Evolutionary conservation across 2,329 filamentous ascomycete species (phyloP), one percentile per base, ranked within the genome.

Genomic region (Fusarium sp.): DNA sequence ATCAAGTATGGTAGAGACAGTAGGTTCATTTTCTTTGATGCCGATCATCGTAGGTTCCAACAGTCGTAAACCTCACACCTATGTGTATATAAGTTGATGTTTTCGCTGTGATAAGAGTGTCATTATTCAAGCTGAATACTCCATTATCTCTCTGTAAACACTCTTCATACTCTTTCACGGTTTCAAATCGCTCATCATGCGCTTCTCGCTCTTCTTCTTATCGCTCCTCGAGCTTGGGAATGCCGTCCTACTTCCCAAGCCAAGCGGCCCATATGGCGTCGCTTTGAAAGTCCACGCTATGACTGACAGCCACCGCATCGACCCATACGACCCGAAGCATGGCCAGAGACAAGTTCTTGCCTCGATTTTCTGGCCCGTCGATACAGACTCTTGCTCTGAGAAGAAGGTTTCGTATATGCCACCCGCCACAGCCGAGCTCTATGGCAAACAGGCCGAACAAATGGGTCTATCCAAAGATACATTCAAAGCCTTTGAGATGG

Each of bases 391-490:
- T 3, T 80, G 77, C 38, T 55, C 53, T 1, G 45, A 28, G 5
- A 24, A 64, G 15, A 60, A 21, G 0, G 57, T 75, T 0, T 66
- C 77, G 3, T 81, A 81, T 66, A 80, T 81, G 79, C 74, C 78
- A 0, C 76, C 78, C 0, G 62, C 63, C 0, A 76, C 79, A 0
- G 78, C 79, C 0, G 65, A 71, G 5, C 63, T 49, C 0, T 80
- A 80, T 26, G 77, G 76, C 2, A 33, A 61, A 5, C 62, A 71
- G 21, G 78, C 71, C 1, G 62, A 62, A 6, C 49, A 63, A 7
- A 7, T 75, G 7, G 79, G 79, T 7, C 60, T 81, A 5, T 71
- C 78, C 2, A 75, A 76, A 4, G 72, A 74, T 6, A 76, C 78
- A 0, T 80, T 79, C 44, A 45, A 67, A 2, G 46, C 47, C 3